Conservation (phyloP, 2,329 filamentous ascomycete genomes). For the Hymenoscyphus repandus region DNA sequence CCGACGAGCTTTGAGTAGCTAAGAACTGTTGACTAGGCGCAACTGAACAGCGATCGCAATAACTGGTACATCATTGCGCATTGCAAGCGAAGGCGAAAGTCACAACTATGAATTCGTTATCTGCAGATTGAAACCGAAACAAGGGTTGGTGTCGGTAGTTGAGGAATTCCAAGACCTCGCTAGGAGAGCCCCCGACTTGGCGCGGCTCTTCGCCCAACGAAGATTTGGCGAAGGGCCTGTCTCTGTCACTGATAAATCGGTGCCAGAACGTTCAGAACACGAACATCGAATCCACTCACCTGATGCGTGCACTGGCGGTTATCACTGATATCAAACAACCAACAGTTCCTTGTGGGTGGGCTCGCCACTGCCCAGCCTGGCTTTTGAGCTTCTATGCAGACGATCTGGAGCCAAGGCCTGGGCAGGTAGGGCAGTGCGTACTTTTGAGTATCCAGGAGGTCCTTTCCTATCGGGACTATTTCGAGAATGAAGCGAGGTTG, state of each 20-base stretch:
- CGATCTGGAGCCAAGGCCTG: not conserved
- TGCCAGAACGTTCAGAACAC: not conserved
- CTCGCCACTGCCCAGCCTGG: conserved; percentile 5
- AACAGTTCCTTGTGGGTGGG: not conserved
- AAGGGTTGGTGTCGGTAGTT: not conserved
- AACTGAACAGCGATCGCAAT: too few species aligned
- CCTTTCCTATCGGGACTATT: conserved; percentile 1
- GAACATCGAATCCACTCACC: not conserved
- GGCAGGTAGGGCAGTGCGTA: not conserved
- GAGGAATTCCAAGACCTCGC: conserved; percentile 1
- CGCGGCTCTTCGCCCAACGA: not conserved
- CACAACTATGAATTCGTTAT: too few species aligned
- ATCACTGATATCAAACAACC: conserved; percentile 3
- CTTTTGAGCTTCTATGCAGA: not conserved
- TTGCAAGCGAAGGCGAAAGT: too few species aligned
- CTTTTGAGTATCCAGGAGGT: not conserved
- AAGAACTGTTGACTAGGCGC: too few species aligned
- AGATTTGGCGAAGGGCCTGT: not conserved
- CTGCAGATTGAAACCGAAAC: not conserved
- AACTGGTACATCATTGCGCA: too few species aligned
- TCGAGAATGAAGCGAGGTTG: conserved; percentile 3
- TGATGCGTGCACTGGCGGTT: not conserved
- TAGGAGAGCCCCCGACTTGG: conserved; percentile 6
- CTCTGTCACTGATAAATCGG: not conserved
- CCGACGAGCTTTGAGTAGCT: too few species aligned